These are phyloP conservation scores for Lepidopterella palustris DNA, from an alignment of 495 filamentous ascomycete species.

Conservation along the genomic window DNA sequence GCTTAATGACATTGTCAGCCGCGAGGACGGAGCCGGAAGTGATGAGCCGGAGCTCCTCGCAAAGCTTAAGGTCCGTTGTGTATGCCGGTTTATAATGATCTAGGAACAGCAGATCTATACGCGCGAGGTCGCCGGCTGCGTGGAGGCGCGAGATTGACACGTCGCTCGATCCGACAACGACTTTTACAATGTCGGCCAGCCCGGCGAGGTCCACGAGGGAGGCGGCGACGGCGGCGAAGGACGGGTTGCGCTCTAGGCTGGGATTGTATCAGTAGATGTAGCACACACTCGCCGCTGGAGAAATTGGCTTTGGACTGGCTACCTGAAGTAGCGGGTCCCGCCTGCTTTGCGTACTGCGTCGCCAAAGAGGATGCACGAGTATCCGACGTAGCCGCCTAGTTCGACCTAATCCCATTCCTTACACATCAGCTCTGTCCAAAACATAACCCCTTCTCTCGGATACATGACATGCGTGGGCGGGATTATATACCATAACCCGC, in stretches of 20 bases:
- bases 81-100: slow-evolving; percentile 73
- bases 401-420: slow-evolving; percentile 55
- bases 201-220: slow-evolving; percentile 62
- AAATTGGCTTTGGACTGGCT: too few relatives aligned
- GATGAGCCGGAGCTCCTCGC: slow-evolving; percentile 60
- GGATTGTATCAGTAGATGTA: too few relatives aligned
- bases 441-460: neutral
- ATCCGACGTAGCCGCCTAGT: slow-evolving; percentile 76
- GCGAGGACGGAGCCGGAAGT: slow-evolving; percentile 54
- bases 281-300: too few relatives aligned
- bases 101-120: slow-evolving; percentile 64
- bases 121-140: slow-evolving; percentile 44
- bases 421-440: neutral
- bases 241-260: slow-evolving; percentile 62
- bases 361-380: slow-evolving; percentile 67
- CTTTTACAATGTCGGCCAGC: slow-evolving; percentile 56
- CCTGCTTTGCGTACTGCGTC: slow-evolving; percentile 52
- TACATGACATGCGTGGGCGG: neutral
- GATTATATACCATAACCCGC: slow-evolving; percentile 52
- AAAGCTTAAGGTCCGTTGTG: slow-evolving; percentile 62
- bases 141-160: slow-evolving; percentile 51
- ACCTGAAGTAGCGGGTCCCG: slow-evolving; percentile 55
- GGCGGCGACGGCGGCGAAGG: slow-evolving; percentile 58
- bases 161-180: slow-evolving; percentile 60
- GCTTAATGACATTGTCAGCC: slow-evolving; percentile 69